These are phyloP conservation scores for Pseudocercospora pini-densiflorae DNA, from an alignment of 2,329 filamentous ascomycete genomes.

Conservation along the genomic window DNA sequence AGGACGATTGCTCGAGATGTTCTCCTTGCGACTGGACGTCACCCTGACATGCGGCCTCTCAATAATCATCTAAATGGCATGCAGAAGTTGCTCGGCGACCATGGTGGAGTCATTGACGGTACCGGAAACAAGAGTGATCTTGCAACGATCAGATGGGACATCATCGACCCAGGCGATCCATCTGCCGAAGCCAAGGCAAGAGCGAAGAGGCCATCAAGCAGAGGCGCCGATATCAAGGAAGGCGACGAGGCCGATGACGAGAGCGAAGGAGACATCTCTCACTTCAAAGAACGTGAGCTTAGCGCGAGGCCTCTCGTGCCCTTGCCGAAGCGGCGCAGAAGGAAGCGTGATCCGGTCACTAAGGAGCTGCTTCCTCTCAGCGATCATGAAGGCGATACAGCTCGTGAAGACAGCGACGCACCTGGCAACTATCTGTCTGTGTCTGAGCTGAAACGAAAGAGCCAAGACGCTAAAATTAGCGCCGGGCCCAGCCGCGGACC, in stretches of 20 bases:
- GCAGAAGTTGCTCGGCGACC: conserved; percentile 47
- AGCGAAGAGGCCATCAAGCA: conserved; percentile 17
- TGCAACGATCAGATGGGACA: conserved; percentile 64
- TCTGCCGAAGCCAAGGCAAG: conserved; percentile 28
- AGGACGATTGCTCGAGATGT: conserved; percentile 68
- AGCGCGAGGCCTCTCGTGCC: neutral
- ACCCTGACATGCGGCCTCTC: conserved; percentile 62
- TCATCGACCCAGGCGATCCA: conserved; percentile 62
- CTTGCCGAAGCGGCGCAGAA: conserved; percentile 5
- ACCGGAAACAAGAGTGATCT: conserved; percentile 51
- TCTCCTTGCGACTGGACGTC: conserved; percentile 63
- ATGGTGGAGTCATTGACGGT: conserved; percentile 44
- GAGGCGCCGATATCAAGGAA: conserved; percentile 13
- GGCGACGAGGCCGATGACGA: conserved; percentile 21
- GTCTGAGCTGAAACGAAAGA: neutral
- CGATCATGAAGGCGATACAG: neutral
- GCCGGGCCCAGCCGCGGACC: conserved; percentile 6
- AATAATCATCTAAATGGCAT: conserved; percentile 60
- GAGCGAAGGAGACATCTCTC: conserved; percentile 26
- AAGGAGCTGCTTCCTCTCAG: conserved; percentile 7
- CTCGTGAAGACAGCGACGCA: conserved; percentile 1
- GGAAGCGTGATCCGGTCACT: conserved; percentile 8
- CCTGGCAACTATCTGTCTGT: neutral
- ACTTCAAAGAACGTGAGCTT: neutral
- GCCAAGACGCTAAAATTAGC: conserved; percentile 11